Conservation (phyloP, 352 stramenopile genomes). For the Phytopythium delawarense region DNA sequence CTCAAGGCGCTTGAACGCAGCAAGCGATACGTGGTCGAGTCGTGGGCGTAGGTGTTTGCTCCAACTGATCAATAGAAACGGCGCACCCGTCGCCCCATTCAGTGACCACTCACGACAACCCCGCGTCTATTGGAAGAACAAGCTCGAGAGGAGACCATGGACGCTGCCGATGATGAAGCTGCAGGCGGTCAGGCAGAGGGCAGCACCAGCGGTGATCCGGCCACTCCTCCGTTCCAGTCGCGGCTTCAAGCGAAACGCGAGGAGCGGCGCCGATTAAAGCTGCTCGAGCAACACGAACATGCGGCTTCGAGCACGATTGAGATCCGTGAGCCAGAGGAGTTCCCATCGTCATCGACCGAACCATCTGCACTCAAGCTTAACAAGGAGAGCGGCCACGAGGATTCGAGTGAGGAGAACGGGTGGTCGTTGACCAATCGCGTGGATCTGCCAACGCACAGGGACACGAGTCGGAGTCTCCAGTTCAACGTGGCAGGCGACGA, state of each 20-base stretch:
- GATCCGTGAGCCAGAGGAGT: slow-evolving; percentile 3
- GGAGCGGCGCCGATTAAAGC: slow-evolving; percentile 24
- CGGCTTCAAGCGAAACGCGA: slow-evolving; percentile 58
- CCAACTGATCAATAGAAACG: not conserved
- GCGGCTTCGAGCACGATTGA: not conserved
- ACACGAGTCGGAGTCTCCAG: slow-evolving; percentile 6
- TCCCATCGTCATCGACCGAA: not conserved
- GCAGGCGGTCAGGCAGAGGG: not conserved
- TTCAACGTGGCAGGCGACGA: slow-evolving; percentile 8
- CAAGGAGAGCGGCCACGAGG: not conserved
- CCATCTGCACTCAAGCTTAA: not conserved
- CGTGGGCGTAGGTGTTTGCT: slow-evolving; percentile 55
- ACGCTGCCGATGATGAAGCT: not conserved
- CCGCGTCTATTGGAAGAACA: not conserved
- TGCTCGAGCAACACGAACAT: slow-evolving; percentile 12
- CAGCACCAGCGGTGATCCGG: not conserved
- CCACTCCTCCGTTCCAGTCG: slow-evolving; percentile 35
- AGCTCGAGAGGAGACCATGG: not conserved
- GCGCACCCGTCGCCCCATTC: not conserved
- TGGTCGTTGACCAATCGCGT: not conserved
- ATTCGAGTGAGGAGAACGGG: not conserved
- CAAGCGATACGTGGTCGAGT: slow-evolving; percentile 85
- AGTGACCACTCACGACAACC: not conserved
- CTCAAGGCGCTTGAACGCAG: slow-evolving; percentile 73
- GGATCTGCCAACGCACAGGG: not conserved